Conservation (phyloP, 1,284 basidiomycete genomes). For the Pyrrhoderma noxium region DNA sequence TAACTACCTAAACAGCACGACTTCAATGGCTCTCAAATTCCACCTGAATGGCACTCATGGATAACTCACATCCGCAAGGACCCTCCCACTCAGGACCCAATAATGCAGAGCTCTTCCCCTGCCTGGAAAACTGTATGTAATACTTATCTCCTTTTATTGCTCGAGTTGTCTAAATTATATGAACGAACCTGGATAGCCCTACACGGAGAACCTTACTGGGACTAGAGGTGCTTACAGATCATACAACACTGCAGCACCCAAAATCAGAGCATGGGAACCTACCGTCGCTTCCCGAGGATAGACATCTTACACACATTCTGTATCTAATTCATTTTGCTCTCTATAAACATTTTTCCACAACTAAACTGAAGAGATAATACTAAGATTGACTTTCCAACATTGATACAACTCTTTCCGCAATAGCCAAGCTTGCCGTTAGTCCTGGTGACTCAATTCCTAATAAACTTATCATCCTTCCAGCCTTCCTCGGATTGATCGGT, state of each 20-base stretch:
- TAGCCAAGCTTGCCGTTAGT: constrained; percentile 65
- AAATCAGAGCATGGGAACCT: constrained; percentile 80
- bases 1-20: constrained; percentile 51
- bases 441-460: constrained; percentile 76
- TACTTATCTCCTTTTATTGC: constrained; percentile 1
- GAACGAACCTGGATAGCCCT: constrained; percentile 43
- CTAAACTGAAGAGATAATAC: not conserved
- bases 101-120: constrained; percentile 62
- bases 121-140: constrained; percentile 77
- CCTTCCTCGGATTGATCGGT: constrained; percentile 15
- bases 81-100: constrained; percentile 67
- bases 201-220: constrained; percentile 84
- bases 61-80: constrained; percentile 81
- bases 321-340: not conserved
- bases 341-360: not conserved
- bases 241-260: constrained; percentile 82
- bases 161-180: not conserved
- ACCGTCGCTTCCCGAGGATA: constrained; percentile 47
- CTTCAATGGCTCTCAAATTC: constrained; percentile 83
- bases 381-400: constrained; percentile 30
- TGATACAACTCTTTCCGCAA: constrained; percentile 65
- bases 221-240: constrained; percentile 83
- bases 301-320: not conserved
- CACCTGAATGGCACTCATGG: constrained; percentile 95
- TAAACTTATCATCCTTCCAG: constrained; percentile 62